Evolutionary conservation across 2,329 filamentous ascomycete species (phyloP).

Genomic region (Talaromyces sp.): DNA sequence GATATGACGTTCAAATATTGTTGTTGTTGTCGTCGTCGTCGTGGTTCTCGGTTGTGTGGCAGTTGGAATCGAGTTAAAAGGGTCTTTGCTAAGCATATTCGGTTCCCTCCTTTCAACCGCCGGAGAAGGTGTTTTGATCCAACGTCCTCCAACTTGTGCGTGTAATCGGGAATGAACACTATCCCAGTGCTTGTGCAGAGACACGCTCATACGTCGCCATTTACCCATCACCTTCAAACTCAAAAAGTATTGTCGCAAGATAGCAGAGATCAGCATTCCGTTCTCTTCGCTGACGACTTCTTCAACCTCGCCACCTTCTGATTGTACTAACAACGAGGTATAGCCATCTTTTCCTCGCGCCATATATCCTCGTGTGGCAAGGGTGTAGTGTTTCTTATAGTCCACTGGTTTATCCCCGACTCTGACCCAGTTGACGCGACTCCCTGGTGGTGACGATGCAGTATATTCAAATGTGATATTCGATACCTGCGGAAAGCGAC

Average conservation of each 20-base stretch:
- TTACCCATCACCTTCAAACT: conserved; percentile 74
- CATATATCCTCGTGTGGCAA: conserved; percentile 87
- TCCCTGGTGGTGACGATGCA: conserved; percentile 56
- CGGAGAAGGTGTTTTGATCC: conserved; percentile 43
- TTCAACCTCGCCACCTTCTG: conserved; percentile 71
- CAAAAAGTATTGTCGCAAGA: conserved; percentile 89
- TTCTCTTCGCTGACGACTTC: conserved; percentile 83
- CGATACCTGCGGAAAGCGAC: conserved; percentile 79
- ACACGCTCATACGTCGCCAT: conserved; percentile 69
- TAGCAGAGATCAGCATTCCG: conserved; percentile 78
- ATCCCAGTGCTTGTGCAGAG: conserved; percentile 63
- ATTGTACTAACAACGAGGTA: conserved; percentile 67
- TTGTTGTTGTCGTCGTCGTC: conserved; percentile 6
- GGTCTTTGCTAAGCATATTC: conserved; percentile 44
- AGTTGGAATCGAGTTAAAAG: background rate
- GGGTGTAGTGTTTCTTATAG: conserved; percentile 60
- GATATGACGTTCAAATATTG: conserved; percentile 3
- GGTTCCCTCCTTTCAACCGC: conserved; percentile 16
- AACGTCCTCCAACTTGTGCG: conserved; percentile 40
- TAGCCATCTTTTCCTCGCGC: conserved; percentile 83
- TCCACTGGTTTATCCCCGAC: conserved; percentile 63
- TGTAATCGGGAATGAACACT: conserved; percentile 62
- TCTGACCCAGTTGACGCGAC: conserved; percentile 60
- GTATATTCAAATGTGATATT: conserved; percentile 76
- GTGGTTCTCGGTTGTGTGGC: background rate